Conservation (phyloP, 257 asterid genomes). For the Solanum paucissectum region DNA sequence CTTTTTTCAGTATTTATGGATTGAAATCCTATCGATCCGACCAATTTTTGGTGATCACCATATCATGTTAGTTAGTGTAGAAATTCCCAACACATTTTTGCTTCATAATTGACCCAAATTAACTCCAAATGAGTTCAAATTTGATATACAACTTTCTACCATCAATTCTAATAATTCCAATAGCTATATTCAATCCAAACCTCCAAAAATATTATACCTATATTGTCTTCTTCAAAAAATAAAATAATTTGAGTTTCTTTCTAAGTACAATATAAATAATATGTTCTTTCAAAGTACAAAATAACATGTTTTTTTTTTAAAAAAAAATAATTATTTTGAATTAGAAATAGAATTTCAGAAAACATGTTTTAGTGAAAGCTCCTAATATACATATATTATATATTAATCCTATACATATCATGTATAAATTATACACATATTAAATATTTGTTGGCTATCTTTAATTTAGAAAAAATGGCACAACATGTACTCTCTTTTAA, state of each 20-base stretch:
- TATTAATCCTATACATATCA: too few relatives aligned
- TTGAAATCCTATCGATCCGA: neutral
- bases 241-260: neutral
- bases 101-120: neutral
- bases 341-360: neutral
- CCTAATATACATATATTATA: too few relatives aligned
- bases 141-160: neutral
- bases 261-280: neutral
- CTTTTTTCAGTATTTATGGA: neutral
- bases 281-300: neutral
- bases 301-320: neutral
- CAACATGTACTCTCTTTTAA: too few relatives aligned
- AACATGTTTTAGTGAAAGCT: neutral
- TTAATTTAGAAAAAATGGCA: too few relatives aligned
- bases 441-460: too few relatives aligned
- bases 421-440: too few relatives aligned
- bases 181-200: neutral
- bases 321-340: too few relatives aligned
- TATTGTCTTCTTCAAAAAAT: neutral
- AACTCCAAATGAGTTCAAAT: neutral
- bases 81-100: neutral
- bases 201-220: neutral
- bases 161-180: neutral
- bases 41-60: neutral
- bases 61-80: neutral